These are phyloP conservation scores for Colletotrichum incanum DNA, from an alignment of 2,329 filamentous ascomycete genomes.

Conservation along the genomic window DNA sequence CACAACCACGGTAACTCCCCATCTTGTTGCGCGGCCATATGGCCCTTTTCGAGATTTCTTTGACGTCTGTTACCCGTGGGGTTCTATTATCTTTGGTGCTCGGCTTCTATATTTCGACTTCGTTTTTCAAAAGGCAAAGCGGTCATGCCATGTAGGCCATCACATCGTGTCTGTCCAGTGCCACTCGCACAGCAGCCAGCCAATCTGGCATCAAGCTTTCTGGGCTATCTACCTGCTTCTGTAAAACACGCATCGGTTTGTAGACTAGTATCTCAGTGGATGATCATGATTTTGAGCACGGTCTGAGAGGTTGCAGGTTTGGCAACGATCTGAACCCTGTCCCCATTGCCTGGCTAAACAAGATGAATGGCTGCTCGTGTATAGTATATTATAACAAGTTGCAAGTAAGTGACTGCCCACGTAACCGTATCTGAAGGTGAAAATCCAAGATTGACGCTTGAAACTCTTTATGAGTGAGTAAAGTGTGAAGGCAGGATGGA, in stretches of 20 bases:
- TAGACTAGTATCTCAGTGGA: neutral
- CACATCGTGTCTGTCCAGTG: too few relatives aligned
- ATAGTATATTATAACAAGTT: too few relatives aligned
- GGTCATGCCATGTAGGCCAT: too few relatives aligned
- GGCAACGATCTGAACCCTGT: neutral
- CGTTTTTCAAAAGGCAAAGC: too few relatives aligned
- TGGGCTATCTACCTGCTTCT: too few relatives aligned
- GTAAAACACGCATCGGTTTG: neutral
- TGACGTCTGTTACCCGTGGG: neutral
- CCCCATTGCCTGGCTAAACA: neutral
- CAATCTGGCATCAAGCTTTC: too few relatives aligned
- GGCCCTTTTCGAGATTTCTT: neutral
- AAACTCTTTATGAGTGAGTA: neutral
- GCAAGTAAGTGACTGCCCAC: neutral
- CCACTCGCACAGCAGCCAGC: too few relatives aligned
- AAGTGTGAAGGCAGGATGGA: neutral
- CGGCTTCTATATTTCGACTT: neutral
- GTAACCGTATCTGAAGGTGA: too few relatives aligned
- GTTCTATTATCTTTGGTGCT: neutral
- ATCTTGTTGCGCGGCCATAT: neutral
- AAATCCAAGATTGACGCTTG: neutral
- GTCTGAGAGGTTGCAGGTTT: neutral
- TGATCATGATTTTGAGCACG: neutral
- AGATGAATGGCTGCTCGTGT: neutral
- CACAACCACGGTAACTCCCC: neutral